Evolutionary conservation across 768 basidiomycete species (phyloP), one percentile per base, ranked within the genome.

Genomic region (Lactifluus rugatus): DNA sequence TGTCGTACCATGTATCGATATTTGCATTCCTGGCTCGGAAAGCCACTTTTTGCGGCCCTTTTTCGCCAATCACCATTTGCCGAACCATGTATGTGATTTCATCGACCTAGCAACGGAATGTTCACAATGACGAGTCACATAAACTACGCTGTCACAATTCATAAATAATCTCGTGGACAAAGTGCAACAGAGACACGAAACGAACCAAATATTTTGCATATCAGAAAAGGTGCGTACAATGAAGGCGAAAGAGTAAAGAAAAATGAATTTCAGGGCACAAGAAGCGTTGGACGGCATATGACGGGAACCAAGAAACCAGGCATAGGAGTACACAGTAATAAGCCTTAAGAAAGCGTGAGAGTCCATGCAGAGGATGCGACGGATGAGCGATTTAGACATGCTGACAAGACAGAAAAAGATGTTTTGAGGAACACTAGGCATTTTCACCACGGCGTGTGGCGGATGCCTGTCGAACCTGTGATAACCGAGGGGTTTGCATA

Each of bases 381-480:
- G 23, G 32, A 44, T 59, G 52, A 59, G 52, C 47, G 58, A 54
- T 28, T 54, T 54, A 23, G 46, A 58, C 39, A 42, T 49, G 52
- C 19, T 16, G 26, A 50, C 17, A 9, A 26, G 25, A 23, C 39
- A 46, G 23, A 39, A 13, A 42, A 48, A 48, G 41, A 50, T 54
- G 34, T 46, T 50, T 19, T 26, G 44, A 51, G 41, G 23, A 50
- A 48, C 25, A 16, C 13, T 19, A 2, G 32, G 1, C 4, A 23
- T 34, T 60, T 46, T 62, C 31, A 62, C 61, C 61, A 62, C 26
- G 14, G 37, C 17, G 61, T 57, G n/a, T 62, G 61, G 41, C 61
- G 57, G 23, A 62, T 62, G 39, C 61, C 61, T 17, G 61, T 54
- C 32, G 61, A 52, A 21, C 61, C 61, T 23, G 61, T 62, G 44